phyloP scores from a whole-genome alignment of 2,329 filamentous ascomycete species.

The Fusarium begoniae region DNA sequence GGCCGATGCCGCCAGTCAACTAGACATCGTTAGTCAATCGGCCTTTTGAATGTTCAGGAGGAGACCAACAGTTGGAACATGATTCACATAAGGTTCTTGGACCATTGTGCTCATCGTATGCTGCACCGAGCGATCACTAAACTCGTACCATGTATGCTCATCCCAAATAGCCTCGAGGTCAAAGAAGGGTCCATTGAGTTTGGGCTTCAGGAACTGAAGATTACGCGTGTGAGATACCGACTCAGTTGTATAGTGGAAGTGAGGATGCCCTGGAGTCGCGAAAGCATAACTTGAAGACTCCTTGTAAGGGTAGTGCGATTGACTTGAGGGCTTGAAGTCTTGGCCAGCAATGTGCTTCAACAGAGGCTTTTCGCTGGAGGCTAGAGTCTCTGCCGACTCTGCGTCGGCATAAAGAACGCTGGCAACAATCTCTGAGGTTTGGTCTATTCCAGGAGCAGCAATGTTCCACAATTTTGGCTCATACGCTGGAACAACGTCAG shows the following conservation, averaged over 20 bases:
- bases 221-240: conserved; percentile 73
- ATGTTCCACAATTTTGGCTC: background rate
- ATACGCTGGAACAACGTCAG: background rate
- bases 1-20: conserved; percentile 75
- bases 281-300: conserved; percentile 50
- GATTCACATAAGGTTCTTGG: conserved; percentile 80
- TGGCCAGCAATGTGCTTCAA: background rate
- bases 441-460: background rate
- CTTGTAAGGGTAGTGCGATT: background rate
- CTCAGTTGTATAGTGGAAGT: conserved; percentile 63
- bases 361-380: background rate
- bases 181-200: conserved; percentile 72
- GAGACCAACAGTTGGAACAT: conserved; percentile 70
- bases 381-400: background rate
- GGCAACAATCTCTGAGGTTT: background rate
- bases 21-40: conserved; percentile 14
- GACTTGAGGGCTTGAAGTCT: background rate
- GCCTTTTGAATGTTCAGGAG: rapidly evolving
- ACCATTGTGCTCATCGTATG: conserved; percentile 85
- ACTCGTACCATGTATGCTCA: conserved; percentile 78
- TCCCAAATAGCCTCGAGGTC: conserved; percentile 83
- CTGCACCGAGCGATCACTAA: conserved; percentile 72
- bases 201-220: conserved; percentile 70
- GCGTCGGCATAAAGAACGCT: background rate
- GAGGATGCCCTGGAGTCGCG: conserved; percentile 56